These are phyloP conservation scores for Citrus sp. DNA, from an alignment of 345 rosid species.

Conservation along the genomic window DNA sequence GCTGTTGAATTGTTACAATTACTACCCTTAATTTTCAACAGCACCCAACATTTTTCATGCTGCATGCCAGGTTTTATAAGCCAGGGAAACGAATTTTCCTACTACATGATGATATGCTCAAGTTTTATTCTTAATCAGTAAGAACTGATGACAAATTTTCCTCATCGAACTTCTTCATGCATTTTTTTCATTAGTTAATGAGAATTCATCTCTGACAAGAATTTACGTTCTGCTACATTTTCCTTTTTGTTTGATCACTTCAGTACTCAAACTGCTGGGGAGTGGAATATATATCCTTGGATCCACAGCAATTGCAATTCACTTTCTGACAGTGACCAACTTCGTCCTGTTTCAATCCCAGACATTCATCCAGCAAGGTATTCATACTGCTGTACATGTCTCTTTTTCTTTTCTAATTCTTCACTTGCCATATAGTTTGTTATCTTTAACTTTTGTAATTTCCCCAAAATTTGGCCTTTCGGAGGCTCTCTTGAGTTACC, in stretches of 20 bases:
- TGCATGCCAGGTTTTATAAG: conserved; percentile 77
- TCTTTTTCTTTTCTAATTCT: not conserved
- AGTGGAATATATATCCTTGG: conserved; percentile 97
- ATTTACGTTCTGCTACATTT: conserved; percentile 1
- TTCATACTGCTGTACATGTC: not conserved
- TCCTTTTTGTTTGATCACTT: conserved; percentile 15
- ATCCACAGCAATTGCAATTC: conserved; percentile 97
- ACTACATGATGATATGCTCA: conserved; percentile 99
- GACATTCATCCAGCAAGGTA: conserved; percentile 98
- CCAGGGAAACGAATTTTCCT: conserved; percentile 99
- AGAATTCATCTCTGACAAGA: not conserved
- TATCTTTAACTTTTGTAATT: not conserved
- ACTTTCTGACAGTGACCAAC: conserved; percentile 83
- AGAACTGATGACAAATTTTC: conserved; percentile 22
- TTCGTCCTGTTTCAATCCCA: conserved; percentile 76
- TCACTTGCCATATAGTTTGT: not conserved
- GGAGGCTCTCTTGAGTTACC: not conserved
- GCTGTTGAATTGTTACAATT: not conserved
- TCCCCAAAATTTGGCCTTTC: not conserved
- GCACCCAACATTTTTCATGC: conserved; percentile 15
- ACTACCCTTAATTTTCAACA: not conserved
- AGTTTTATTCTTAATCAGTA: conserved; percentile 94
- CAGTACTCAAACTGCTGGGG: conserved; percentile 54
- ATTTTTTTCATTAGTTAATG: not conserved
- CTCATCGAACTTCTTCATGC: not conserved